Conservation (phyloP, 2,329 filamentous ascomycete genomes). For the Beauveria sp. region DNA sequence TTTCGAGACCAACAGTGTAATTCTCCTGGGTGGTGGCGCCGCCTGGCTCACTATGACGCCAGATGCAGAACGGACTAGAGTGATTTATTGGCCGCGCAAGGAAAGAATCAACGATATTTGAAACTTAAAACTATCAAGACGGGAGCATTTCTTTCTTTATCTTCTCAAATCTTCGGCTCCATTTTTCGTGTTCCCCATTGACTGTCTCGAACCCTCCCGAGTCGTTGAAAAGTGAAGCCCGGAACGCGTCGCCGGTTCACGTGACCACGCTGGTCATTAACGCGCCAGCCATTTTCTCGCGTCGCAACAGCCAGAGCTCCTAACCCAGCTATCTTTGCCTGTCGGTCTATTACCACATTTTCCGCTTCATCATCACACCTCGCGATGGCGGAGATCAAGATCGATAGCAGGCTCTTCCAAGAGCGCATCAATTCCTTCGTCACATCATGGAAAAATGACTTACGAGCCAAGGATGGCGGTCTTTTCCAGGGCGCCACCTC, state of each 20-base stretch:
- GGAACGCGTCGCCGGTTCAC: conserved; percentile 20
- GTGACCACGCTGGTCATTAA: conserved; percentile 32
- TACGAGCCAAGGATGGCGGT: conserved; percentile 72
- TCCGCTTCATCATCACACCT: conserved; percentile 24
- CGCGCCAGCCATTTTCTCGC: conserved; percentile 35
- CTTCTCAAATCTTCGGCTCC: background rate
- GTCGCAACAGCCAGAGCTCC: conserved; percentile 22
- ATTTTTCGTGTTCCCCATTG: too few relatives aligned
- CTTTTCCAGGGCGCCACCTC: conserved; percentile 82
- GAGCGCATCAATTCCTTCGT: conserved; percentile 83
- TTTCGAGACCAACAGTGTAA: background rate
- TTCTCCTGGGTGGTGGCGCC: too few relatives aligned
- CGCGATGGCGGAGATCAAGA: conserved; percentile 76
- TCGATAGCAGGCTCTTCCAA: conserved; percentile 90
- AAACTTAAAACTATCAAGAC: background rate
- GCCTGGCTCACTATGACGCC: background rate
- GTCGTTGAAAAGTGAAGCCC: background rate
- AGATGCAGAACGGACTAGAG: background rate
- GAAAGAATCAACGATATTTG: background rate
- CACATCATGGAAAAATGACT: conserved; percentile 92
- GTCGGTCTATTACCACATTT: conserved; percentile 18
- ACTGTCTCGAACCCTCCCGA: background rate
- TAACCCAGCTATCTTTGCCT: conserved; percentile 17
- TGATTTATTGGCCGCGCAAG: background rate
- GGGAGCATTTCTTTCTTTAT: background rate